Percentiles rank a stretch among this genome's conserved stretches.
Evolutionary conservation across 1,284 basidiomycete genomes (phyloP).

Genomic region (Ustilago cynodontis): DNA sequence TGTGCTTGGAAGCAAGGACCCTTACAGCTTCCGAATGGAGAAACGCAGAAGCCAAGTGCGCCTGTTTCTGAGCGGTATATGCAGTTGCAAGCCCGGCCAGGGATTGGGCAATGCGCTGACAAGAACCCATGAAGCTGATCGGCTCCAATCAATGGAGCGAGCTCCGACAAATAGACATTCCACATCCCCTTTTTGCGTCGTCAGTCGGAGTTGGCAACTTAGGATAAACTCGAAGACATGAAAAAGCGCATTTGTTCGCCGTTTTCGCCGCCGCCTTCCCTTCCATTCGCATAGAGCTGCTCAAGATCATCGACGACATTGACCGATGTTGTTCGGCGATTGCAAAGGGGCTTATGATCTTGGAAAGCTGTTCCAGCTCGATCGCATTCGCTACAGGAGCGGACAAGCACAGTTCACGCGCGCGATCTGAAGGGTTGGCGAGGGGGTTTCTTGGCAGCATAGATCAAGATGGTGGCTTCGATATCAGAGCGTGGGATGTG

Average conservation of each 20-base stretch:
- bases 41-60: background rate
- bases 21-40: background rate
- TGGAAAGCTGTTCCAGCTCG: no score
- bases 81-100: constrained; percentile 1
- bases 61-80: constrained; percentile 29
- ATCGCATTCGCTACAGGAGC: no score
- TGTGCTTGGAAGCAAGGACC: no score
- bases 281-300: background rate
- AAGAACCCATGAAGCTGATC: background rate
- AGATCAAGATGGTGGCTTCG: no score
- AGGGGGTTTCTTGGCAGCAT: no score
- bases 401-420: no score
- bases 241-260: background rate
- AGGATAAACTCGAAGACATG: constrained; percentile 11
- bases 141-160: background rate
- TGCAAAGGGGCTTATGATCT: no score
- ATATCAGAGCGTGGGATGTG: background rate
- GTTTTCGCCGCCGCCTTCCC: background rate
- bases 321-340: background rate
- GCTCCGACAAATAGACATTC: constrained; percentile 9
- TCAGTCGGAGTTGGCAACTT: background rate
- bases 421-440: no score
- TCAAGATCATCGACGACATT: background rate
- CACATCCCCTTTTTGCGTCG: background rate
- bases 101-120: no score